Evolutionary conservation across 768 basidiomycete species (phyloP).

Genomic region (Thelephora ganbajun): DNA sequence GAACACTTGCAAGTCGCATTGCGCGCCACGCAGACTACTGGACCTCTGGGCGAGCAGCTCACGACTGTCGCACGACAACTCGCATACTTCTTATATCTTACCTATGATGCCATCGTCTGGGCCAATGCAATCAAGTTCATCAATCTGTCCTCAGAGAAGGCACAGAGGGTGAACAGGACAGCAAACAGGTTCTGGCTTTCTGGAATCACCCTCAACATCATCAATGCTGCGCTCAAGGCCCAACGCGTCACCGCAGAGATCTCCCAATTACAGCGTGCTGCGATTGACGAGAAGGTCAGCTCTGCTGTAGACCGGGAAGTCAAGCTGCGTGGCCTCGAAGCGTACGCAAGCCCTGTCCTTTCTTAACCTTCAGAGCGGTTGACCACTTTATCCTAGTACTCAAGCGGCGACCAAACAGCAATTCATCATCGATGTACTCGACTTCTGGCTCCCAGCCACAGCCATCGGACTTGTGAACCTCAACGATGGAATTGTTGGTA

Average conservation of each 20-base stretch:
- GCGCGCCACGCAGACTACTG: constrained; percentile 42
- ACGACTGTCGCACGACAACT: constrained; percentile 74
- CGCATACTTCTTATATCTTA: constrained; percentile 77
- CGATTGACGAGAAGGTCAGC: constrained; percentile 3
- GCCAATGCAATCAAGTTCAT: constrained; percentile 57
- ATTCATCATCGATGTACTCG: constrained; percentile 71
- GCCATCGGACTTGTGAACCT: constrained; percentile 61
- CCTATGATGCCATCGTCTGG: constrained; percentile 78
- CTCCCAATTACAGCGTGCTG: background rate
- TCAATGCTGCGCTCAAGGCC: constrained; percentile 54
- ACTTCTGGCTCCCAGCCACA: constrained; percentile 83
- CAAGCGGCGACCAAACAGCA: constrained; percentile 60
- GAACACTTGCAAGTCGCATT: constrained; percentile 90
- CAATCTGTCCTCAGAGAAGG: constrained; percentile 42
- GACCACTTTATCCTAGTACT: constrained; percentile 27
- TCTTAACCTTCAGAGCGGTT: background rate
- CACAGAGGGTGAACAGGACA: constrained; percentile 42
- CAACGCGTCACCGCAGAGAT: constrained; percentile 11
- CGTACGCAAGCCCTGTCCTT: constrained; percentile 23
- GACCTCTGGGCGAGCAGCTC: constrained; percentile 55
- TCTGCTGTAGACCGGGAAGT: constrained; percentile 48
- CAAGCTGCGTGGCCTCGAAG: constrained; percentile 40
- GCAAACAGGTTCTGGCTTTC: constrained; percentile 82
- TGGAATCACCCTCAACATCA: constrained; percentile 72
- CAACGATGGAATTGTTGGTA: constrained; percentile 77